Conservation (phyloP, 2,329 filamentous ascomycete genomes). For the Monilinia polystroma region DNA sequence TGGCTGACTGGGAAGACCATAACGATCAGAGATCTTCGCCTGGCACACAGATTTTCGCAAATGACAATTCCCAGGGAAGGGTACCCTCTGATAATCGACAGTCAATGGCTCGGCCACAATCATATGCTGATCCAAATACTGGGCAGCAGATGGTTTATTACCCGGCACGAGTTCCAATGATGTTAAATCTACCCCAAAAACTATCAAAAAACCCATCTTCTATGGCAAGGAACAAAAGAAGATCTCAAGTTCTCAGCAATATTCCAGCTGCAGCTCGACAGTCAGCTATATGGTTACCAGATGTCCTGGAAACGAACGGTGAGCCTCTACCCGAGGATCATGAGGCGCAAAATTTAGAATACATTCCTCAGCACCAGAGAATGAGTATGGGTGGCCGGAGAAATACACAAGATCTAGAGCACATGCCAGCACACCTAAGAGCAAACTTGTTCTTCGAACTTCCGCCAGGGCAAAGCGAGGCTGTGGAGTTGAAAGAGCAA, state of each 20-base stretch:
- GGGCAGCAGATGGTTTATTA: conserved; percentile 89
- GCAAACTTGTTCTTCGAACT: conserved; percentile 90
- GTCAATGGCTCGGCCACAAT: conserved; percentile 48
- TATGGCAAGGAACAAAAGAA: conserved; percentile 64
- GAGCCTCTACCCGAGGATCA: conserved; percentile 30
- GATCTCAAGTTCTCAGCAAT: conserved; percentile 68
- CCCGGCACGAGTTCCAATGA: conserved; percentile 87
- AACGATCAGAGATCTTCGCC: conserved; percentile 19
- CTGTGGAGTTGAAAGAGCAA: conserved; percentile 64
- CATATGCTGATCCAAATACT: conserved; percentile 62
- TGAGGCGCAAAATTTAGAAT: conserved; percentile 35
- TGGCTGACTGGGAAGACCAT: background rate
- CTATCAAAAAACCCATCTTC: conserved; percentile 72
- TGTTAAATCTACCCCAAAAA: conserved; percentile 88
- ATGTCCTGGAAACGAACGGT: conserved; percentile 37
- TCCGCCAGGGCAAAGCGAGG: conserved; percentile 51
- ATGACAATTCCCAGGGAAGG: conserved; percentile 23
- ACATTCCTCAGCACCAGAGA: conserved; percentile 40
- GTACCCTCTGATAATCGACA: conserved; percentile 24
- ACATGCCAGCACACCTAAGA: conserved; percentile 77
- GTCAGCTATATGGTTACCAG: conserved; percentile 42
- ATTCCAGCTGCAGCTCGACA: conserved; percentile 52
- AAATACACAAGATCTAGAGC: conserved; percentile 45
- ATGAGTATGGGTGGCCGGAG: conserved; percentile 38
- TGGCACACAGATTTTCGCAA: conserved; percentile 25